Evolutionary conservation across 2,329 filamentous ascomycete species (phyloP), one percentile per base, ranked within the genome.

Genomic region (Fusarium redolens): DNA sequence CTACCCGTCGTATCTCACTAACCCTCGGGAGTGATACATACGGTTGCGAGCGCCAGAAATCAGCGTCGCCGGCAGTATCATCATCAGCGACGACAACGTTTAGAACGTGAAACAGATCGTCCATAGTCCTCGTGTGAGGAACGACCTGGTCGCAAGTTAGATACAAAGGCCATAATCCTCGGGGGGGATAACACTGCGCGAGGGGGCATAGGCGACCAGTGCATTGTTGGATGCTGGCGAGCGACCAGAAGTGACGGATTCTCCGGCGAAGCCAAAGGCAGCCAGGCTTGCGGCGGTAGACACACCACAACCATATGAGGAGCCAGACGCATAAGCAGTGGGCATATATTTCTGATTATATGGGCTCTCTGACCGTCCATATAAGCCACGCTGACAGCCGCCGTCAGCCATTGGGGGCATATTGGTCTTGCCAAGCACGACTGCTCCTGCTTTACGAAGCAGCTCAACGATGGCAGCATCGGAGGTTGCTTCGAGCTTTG

Each of bases 331-430:
- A 74, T 86, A 89, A 0, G 87, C 88, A 5, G 86, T 87, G 0
- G 88, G 83, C 4, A 89, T 79, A 56, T 87, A 90, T 0, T 85
- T 81, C 0, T 75, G 61, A 56, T 89, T 90, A 72, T 90, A 90
- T 0, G 88, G 88, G 30, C 83, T 87, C 73, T 89, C 87, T 0
- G 88, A 86, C 5, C 88, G 82, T 0, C 88, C 88, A 66, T 89
- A 89, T 1, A 87, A 69, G 0, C 88, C 88, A 12, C 88, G 81
- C 65, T 89, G 87, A 83, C 88, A 89, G 0, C 89, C 88, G 1
- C 87, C 88, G 28, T 85, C 85, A 15, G 88, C 88, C 87, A 90
- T 89, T 0, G 88, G 85, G 1, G 81, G 88, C 85, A 90, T 90
- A 5, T 81, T 91, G 1, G 89, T 89, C 48, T 85, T 84, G 0